A percentile compares a stretch with the other conserved stretches of the same genome.
Evolutionary conservation across 495 filamentous ascomycete species (phyloP).

Genomic region (Cercophora samala): DNA sequence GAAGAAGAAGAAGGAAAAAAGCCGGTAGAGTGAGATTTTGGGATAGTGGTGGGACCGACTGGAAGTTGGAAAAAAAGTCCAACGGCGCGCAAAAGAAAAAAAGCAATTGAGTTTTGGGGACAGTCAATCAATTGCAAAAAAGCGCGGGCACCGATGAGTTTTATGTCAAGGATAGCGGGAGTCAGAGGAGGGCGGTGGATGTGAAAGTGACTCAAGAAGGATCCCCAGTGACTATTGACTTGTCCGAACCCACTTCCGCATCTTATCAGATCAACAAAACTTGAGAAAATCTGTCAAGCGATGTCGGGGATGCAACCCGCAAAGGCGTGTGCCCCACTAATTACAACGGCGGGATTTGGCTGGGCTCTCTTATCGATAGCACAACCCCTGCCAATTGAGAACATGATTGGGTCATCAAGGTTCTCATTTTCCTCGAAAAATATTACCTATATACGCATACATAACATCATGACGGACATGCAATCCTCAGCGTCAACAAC

Average conservation of each 20-base stretch:
- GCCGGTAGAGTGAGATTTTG: too few species aligned
- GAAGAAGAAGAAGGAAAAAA: neutral
- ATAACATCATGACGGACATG: slow-evolving; percentile 18
- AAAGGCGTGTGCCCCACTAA: neutral
- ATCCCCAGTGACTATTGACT: neutral
- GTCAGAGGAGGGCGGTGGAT: neutral
- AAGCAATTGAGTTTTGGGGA: neutral
- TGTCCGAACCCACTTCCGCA: neutral
- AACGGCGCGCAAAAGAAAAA: neutral
- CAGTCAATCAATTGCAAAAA: neutral
- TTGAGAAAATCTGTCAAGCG: slow-evolving; percentile 18
- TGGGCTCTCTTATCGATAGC: slow-evolving; percentile 18
- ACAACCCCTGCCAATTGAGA: neutral
- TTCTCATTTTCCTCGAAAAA: slow-evolving; percentile 10
- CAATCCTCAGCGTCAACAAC: slow-evolving; percentile 14
- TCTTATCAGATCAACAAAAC: slow-evolving; percentile 4
- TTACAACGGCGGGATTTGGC: neutral
- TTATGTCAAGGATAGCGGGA: too few species aligned
- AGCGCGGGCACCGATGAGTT: neutral
- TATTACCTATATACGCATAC: slow-evolving; percentile 2
- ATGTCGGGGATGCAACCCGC: slow-evolving; percentile 12
- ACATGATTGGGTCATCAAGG: slow-evolving; percentile 14
- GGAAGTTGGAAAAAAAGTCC: neutral
- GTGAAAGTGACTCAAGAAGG: neutral
- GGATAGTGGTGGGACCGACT: neutral